Evolutionary conservation across 2,329 filamentous ascomycete species (phyloP).

Genomic region (Diaporthe aspalathi): DNA sequence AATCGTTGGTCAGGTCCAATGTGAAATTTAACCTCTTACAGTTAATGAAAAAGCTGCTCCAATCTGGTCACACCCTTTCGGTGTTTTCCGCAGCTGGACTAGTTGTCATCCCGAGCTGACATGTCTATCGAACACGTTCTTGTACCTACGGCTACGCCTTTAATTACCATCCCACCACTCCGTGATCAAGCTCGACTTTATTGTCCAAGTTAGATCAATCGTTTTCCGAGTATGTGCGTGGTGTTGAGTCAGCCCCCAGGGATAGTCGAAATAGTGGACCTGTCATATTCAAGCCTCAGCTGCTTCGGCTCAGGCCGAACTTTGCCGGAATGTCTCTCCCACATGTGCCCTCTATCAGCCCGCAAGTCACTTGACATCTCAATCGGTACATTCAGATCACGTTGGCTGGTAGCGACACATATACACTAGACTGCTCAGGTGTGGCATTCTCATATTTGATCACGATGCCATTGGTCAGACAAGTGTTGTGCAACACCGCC

Average conservation of each 20-base stretch:
- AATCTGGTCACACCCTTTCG: constrained; percentile 1
- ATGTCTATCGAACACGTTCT: neutral
- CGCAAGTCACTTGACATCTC: neutral
- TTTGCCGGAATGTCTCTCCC: constrained; percentile 17
- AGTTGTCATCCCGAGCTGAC: neutral
- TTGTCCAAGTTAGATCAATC: neutral
- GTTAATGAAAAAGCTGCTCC: neutral
- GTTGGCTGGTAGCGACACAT: neutral
- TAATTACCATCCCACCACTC: neutral
- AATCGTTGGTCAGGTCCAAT: neutral
- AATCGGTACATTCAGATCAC: neutral
- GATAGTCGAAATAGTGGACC: neutral
- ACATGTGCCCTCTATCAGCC: neutral
- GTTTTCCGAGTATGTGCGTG: neutral
- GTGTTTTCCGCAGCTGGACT: neutral
- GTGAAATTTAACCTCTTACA: neutral
- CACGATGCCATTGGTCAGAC: neutral
- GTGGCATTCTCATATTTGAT: neutral
- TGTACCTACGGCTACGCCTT: neutral
- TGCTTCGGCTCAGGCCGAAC: neutral
- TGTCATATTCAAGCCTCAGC: neutral
- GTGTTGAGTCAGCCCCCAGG: neutral
- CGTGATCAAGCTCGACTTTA: neutral
- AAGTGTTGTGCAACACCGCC: neutral
- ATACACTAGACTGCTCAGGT: neutral